Percentiles rank a stretch among this genome's conserved stretches.
These are phyloP conservation scores for Aureobasidium sp. DNA, from an alignment of 2,329 filamentous ascomycete species.

Conservation along the genomic window DNA sequence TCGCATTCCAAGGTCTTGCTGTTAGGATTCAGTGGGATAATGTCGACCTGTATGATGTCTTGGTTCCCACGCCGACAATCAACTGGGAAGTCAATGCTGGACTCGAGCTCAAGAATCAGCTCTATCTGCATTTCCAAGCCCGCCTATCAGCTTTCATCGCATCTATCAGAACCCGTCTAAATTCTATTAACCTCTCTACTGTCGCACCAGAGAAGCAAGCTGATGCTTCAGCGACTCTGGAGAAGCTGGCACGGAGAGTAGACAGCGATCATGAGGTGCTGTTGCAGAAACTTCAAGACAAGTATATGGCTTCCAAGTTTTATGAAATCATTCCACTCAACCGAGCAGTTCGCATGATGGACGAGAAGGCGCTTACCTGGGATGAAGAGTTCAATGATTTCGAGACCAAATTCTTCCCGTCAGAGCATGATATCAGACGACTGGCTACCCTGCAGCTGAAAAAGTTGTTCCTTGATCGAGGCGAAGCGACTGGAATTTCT, in stretches of 20 bases:
- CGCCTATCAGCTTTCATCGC: constrained; percentile 79
- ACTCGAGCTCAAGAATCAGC: constrained; percentile 83
- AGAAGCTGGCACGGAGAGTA: constrained; percentile 67
- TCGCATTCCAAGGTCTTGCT: constrained; percentile 78
- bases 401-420: constrained; percentile 83
- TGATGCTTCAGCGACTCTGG: constrained; percentile 73
- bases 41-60: constrained; percentile 87
- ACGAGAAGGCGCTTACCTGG: constrained; percentile 91
- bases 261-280: constrained; percentile 75
- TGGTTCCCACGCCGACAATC: constrained; percentile 80
- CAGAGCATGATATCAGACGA: constrained; percentile 91
- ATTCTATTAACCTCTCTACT: constrained; percentile 84
- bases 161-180: constrained; percentile 76
- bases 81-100: constrained; percentile 99
- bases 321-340: constrained; percentile 97
- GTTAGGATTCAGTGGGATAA: constrained; percentile 88
- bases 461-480: constrained; percentile 84
- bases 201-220: constrained; percentile 83
- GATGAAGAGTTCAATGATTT: constrained; percentile 85
- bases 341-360: constrained; percentile 76
- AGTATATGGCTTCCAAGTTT: constrained; percentile 89
- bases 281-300: constrained; percentile 72
- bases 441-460: constrained; percentile 87
- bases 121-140: constrained; percentile 74
- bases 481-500: constrained; percentile 58